phyloP scores from a whole-genome alignment of 179 eudicot genomes.

The Nepenthes alata region DNA sequence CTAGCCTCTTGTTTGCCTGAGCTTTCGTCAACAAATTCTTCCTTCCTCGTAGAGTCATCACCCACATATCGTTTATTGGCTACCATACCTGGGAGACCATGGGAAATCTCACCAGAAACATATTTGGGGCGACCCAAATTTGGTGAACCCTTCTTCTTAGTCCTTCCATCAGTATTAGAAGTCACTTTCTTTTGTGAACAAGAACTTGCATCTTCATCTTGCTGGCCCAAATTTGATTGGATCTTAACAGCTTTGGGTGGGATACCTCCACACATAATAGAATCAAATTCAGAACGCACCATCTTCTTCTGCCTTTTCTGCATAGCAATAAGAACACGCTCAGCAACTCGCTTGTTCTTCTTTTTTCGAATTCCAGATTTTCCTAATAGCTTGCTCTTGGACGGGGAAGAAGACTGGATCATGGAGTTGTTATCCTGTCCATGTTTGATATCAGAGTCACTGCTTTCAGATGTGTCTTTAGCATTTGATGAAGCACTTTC shows the following conservation, averaged over 20 bases:
- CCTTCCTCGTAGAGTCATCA: conserved; percentile 43
- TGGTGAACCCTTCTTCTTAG: conserved; percentile 30
- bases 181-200: conserved; percentile 32
- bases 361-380: conserved; percentile 40
- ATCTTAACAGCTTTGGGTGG: conserved; percentile 40
- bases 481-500: conserved; percentile 80
- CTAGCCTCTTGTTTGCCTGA: conserved; percentile 37
- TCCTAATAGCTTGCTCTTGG: conserved; percentile 31
- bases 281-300: conserved; percentile 54
- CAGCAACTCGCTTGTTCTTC: conserved; percentile 67
- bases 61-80: conserved; percentile 16
- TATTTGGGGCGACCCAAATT: conserved; percentile 21
- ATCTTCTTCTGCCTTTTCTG: conserved; percentile 67
- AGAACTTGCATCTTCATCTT: conserved; percentile 35
- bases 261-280: conserved; percentile 31
- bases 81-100: conserved; percentile 24
- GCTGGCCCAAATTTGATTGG: conserved; percentile 35
- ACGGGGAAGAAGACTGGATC: conserved; percentile 24
- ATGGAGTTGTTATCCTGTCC: conserved; percentile 25
- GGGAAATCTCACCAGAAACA: conserved; percentile 26
- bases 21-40: conserved; percentile 63
- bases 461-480: conserved; percentile 55
- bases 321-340: conserved; percentile 42
- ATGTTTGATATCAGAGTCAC: conserved; percentile 67
- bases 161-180: conserved; percentile 33